Base-by-base conservation (phyloP, 257 asterid genomes). In the Nicotiana benthamiana region DNA sequence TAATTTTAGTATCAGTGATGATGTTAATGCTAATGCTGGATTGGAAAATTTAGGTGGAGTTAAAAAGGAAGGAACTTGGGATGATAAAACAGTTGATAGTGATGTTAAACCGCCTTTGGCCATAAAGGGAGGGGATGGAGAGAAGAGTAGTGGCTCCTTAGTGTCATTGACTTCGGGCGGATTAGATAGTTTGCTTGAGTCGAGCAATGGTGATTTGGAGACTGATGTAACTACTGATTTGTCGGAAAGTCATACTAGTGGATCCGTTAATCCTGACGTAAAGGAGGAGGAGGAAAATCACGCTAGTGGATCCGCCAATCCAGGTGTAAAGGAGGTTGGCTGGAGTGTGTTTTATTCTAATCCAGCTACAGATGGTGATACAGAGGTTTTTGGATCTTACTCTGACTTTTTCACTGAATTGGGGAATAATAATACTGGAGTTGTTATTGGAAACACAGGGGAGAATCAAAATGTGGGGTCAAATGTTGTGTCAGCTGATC, bases 311-410 rank as follows among this genome's bases (percentile, higher is more conserved):
- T 83, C 85, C 18, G 96, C 86, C 81, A 82, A 83, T 72, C 82
- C 88, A 1, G 96, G 95, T 83, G 89, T 94, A 61, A 96, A 94
- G 86, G 96, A 89, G 88, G 95, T 96, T 85, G 95, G 86, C 8
- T 96, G 99, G 99, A 91, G 95, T 83, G 97, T 93, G 4, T 94
- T 96, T 77, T 83, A 81, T 74, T 81, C 94, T 34, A 89, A 88
- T 80, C 67, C 87, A 2, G 85, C 79, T 70, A 85, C 84, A 53
- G 88, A 85, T 74, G 92, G 84, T 84, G 80, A 80, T 48, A 85
- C 85, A 7, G 78, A 34, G 79, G 97, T 90, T 63, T 95, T 91
- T 77, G 99, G 97, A 57, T 96, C 99, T 4, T 94, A 89, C 83
- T 88, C 94, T 0, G 96, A 94, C 86, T 96, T 96, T 86, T 90